Evolutionary conservation across 2,329 filamentous ascomycete species (phyloP), one percentile per base, ranked within the genome.

Genomic region (Sarocladium strictum): DNA sequence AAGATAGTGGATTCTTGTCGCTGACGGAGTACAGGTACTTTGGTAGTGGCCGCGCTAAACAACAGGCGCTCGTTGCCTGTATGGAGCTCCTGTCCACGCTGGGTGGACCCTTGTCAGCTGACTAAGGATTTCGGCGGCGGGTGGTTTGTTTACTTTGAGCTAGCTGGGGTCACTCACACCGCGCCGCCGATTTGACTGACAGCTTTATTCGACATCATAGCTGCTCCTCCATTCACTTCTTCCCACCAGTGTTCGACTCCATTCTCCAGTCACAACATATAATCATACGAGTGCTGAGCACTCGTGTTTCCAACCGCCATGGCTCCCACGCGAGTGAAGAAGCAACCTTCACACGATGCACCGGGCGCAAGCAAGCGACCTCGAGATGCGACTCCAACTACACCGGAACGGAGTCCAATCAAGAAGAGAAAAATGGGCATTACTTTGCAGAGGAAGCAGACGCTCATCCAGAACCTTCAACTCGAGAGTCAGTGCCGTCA

Each of bases 391-490:
- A 27, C 73, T 2, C 50, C 50, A 75, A 57, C 72, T 69, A 29
- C 67, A 63, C 58, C 69, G 65, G 33, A 53, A 59, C 74, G 73
- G 67, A 87, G 83, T 63, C 86, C 86, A 2, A 77, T 80, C 54
- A 86, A 80, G 69, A 87, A 81, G 71, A 78, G 72, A 59, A 77
- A 73, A 63, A 72, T 80, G 56, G 82, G 78, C 41, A 80, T 93
- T 58, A 85, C 84, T 2, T 68, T 81, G 55, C 77, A 78, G 38
- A 90, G 96, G 67, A 96, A 96, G 71, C 89, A 94, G 69, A 87
- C 88, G 11, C 74, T 96, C 53, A 86, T 96, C 56, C 90, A 96
- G 64, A 96, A 97, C 63, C 72, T 96, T 37, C 90, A 96, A 66
- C 78, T 96, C 38, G 91, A 97, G 71, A 83, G 91, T 96, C 78